Base-by-base conservation (phyloP, 2,329 filamentous ascomycete genomes). In the Xylariales sp. region DNA sequence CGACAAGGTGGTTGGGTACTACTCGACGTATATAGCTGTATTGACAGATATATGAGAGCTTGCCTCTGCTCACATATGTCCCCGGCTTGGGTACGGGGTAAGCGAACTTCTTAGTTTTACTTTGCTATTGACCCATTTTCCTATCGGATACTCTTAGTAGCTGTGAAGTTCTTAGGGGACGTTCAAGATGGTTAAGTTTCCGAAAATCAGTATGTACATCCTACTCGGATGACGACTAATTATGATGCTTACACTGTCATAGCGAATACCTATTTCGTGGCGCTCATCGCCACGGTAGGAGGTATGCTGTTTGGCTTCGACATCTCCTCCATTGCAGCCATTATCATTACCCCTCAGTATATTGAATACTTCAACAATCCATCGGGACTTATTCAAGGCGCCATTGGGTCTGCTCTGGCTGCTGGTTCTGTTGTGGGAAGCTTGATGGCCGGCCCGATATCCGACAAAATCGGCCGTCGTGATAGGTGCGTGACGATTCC, bases 261-360 rank as follows among this genome's bases (percentile, higher is more conserved):
- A 76, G 75, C 74, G 48, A 76, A 76, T 67, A 74, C 75, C 71
- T 76, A 76, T 67, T 76, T 76, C 72, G 73, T 76, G 72, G 75
- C 75, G 54, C 64, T 76, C 41, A 65, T 76, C 56, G 75, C 75
- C 71, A 76, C 75, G 55, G 73, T 76, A 48, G 75, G 75, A 65
- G 75, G 75, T 70, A 76, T 76, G 74, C 69, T 76, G 41, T 86
- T 86, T 71, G 85, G 84, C 65, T 88, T 88, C 75, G 86, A 88
- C 69, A 86, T 88, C 66, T 83, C 83, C 34, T 87, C 85, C 65
- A 88, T 88, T 83, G 85, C 83, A 16, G 86, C 85, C 65, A 87
- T 87, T 74, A 84, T 87, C 68, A 83, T 83, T 34, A 83, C 83
- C 12, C 69, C 81, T 5, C 80, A 84, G 63, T 88, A 87, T 73